A percentile compares a stretch with the other conserved stretches of the same genome.
Evolutionary conservation across 352 stramenopile species (phyloP).

Genomic region (Pythium rhizo-oryzae): DNA sequence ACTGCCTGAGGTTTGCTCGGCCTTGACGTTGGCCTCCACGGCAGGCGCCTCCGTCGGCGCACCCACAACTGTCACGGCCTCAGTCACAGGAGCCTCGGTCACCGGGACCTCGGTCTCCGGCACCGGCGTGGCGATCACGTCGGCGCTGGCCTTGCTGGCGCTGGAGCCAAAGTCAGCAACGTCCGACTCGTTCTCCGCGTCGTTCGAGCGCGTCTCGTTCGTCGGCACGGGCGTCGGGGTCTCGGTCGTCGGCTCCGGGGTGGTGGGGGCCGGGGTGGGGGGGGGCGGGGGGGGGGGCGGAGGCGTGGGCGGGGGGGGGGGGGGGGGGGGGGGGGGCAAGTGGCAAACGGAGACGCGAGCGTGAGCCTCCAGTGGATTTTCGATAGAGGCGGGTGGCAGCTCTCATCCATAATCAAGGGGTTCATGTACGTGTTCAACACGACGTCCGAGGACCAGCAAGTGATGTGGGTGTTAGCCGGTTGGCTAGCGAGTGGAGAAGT

Average conservation of each 20-base stretch:
- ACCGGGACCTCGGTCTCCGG: neutral
- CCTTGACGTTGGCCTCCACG: constrained; percentile 27
- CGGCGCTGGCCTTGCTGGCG: constrained; percentile 2
- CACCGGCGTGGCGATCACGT: neutral
- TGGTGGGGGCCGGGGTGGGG: constrained; percentile 19
- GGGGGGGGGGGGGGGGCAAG: too few relatives aligned
- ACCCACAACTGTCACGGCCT: constrained; percentile 7
- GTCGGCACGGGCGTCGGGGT: constrained; percentile 9
- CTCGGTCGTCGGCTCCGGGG: constrained; percentile 10
- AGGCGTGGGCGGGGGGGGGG: constrained; percentile 1
- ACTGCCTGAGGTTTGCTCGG: neutral
- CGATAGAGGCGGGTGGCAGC: too few relatives aligned
- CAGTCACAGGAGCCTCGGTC: constrained; percentile 1
- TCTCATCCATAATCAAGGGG: too few relatives aligned
- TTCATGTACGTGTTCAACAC: too few relatives aligned
- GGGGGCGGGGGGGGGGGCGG: constrained; percentile 19
- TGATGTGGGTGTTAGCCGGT: too few relatives aligned
- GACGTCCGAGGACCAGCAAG: too few relatives aligned
- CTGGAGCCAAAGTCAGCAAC: constrained; percentile 4
- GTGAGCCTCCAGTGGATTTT: too few relatives aligned
- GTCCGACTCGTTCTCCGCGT: constrained; percentile 12
- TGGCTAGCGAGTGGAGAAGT: too few relatives aligned
- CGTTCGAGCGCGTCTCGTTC: constrained; percentile 13
- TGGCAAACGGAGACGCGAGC: too few relatives aligned
- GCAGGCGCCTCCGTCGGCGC: constrained; percentile 8